Evolutionary conservation across 75 land plant genomes (phyloP).

Genomic region (Picea glauca): DNA sequence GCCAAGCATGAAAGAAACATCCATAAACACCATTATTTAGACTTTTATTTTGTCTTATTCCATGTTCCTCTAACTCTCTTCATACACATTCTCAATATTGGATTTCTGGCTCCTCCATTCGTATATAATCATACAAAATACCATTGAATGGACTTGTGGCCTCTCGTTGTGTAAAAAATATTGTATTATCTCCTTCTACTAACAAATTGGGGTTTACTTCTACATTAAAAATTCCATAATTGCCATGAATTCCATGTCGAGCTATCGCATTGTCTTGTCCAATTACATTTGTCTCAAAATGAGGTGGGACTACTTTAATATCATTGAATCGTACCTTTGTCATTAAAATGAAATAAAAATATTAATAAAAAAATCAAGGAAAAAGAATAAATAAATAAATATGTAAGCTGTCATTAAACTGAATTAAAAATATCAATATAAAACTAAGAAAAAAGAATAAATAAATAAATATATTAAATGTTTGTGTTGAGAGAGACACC

Average conservation of each 20-base stretch:
- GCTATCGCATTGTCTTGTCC: background rate
- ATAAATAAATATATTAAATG: background rate
- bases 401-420: background rate
- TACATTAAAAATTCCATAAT: background rate
- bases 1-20: no score
- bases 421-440: background rate
- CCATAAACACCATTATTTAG: no score
- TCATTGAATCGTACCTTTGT: background rate
- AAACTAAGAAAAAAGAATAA: background rate
- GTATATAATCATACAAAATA: slow-evolving; percentile 71
- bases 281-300: background rate
- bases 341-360: no score
- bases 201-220: slow-evolving; percentile 8
- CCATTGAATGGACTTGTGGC: slow-evolving; percentile 46
- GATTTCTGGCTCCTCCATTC: slow-evolving; percentile 48
- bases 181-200: slow-evolving; percentile 41
- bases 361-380: background rate
- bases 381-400: background rate
- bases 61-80: no score
- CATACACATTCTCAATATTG: no score
- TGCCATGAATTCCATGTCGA: background rate
- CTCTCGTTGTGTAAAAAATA: slow-evolving; percentile 55
- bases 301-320: background rate
- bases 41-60: no score
- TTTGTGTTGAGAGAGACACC: slow-evolving; percentile 5